Evolutionary conservation across 176 grass and related monocot genomes (phyloP), one percentile per base, ranked within the genome.

Genomic region (Chloris gayana): DNA sequence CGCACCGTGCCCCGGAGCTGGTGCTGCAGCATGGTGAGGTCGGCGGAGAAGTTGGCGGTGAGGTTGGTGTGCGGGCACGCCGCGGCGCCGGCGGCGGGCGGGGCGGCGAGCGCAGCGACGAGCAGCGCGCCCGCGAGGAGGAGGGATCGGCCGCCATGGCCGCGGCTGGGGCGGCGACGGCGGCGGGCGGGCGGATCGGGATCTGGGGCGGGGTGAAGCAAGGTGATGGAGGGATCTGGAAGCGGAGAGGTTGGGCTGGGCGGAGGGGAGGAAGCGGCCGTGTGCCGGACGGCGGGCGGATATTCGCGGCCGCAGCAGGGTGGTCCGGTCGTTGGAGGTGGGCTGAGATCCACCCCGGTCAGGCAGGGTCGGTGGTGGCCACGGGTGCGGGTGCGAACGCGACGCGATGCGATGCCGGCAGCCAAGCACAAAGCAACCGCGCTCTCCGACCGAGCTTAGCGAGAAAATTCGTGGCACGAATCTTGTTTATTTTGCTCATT

Each of bases 1-100:
- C 85, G 82, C 59, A 99, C 63, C 77, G 84, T 89, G 58, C 93
- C 97, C 38, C 97, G 91, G 31, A 99, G 93, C 87, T 99, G 97
- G 87, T 96, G 93, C 90, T 96, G 97, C 72, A 91, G 85, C 97
- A 96, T 99, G 59, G 84, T 68, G 79, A 99, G 79, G 83, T 99
- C 93, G 10, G 87, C 88, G 15, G 85, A 72, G 70, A 90, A 93
- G 79, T 47, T 73, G 15, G 82, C 74, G 7, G 94, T 42, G 25
- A 88, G 78, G 79, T 86, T 89, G 72, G 91, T 91, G 70, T 81
- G 81, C 42, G 34, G 72, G 90, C 96, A 99, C 70, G 75, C 19
- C 32, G 78, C 47, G 29, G 83, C 46, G 9, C 12, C 31, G 7
- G 67, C 31, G 2, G 75, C 11, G 0, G 50, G 22, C 15, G 82